Conservation (phyloP, 306 rosid species). For the Cucumis cinereus region DNA sequence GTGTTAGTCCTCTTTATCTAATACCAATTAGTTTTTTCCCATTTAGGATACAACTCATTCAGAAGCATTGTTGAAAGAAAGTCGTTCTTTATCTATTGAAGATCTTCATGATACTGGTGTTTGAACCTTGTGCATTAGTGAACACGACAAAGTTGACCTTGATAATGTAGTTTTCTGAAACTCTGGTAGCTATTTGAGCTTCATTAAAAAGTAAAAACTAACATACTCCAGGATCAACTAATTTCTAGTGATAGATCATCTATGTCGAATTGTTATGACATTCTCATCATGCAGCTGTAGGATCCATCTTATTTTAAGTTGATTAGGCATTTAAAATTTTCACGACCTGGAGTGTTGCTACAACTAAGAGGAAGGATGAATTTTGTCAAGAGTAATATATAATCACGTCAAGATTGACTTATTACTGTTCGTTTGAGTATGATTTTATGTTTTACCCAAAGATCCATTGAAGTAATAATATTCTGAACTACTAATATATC, state of each 20-base stretch:
- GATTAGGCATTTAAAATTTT: not conserved
- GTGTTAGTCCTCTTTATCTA: not conserved
- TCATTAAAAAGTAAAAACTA: not conserved
- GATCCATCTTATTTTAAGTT: not conserved
- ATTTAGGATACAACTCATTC: constrained; percentile 56
- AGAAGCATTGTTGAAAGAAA: constrained; percentile 63
- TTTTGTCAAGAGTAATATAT: too few species aligned
- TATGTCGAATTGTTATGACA: not conserved
- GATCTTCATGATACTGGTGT: constrained; percentile 69
- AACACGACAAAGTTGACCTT: constrained; percentile 41
- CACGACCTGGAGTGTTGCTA: not conserved
- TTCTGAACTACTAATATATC: not conserved
- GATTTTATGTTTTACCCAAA: not conserved
- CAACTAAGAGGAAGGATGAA: too few species aligned
- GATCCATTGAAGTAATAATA: not conserved
- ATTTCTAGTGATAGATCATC: too few species aligned
- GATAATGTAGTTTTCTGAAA: constrained; percentile 48
- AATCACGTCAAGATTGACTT: too few species aligned
- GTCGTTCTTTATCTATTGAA: constrained; percentile 33
- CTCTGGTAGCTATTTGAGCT: not conserved
- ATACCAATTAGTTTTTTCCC: not conserved
- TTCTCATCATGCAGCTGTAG: not conserved
- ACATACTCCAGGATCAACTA: not conserved
- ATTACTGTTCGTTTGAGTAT: too few species aligned
- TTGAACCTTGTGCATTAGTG: constrained; percentile 67